These are phyloP conservation scores for Diaporthe helianthi DNA, from an alignment of 2,329 filamentous ascomycete species.

Conservation along the genomic window DNA sequence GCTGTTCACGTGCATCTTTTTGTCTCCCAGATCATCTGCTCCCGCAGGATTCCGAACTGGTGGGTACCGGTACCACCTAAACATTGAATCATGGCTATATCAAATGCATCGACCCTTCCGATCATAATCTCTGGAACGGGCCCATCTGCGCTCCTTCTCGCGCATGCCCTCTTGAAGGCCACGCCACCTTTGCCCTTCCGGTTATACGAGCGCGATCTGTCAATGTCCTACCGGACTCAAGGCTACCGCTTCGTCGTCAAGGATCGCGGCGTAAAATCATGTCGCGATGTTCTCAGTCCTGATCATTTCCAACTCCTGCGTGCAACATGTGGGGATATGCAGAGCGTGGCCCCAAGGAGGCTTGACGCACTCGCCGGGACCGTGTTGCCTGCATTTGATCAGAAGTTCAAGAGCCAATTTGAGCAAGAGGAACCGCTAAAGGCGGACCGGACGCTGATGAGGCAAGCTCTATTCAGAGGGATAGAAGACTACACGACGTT, in stretches of 20 bases:
- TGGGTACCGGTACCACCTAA: not conserved
- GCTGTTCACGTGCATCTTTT: not conserved
- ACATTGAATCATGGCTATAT: not conserved
- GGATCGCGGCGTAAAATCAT: not conserved
- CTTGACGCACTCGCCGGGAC: not conserved
- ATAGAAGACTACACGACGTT: constrained; percentile 5
- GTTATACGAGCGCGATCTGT: not conserved
- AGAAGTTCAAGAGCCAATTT: not conserved
- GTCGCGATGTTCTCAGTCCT: not conserved
- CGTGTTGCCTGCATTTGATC: not conserved
- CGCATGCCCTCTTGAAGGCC: not conserved
- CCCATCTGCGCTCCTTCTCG: not conserved
- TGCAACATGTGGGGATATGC: not conserved
- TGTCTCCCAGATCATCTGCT: not conserved
- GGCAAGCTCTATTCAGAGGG: not conserved
- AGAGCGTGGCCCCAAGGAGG: not conserved
- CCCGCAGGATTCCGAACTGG: no score
- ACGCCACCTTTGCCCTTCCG: not conserved
- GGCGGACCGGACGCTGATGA: constrained; percentile 7
- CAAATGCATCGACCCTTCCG: not conserved
- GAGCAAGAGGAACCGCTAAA: not conserved
- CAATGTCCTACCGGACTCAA: constrained; percentile 1
- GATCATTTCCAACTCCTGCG: not conserved
- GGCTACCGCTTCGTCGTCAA: constrained; percentile 16
- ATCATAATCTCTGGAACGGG: constrained; percentile 7